A percentile compares a stretch with the other conserved stretches of the same genome.
Conservation (phyloP, 352 stramenopile species). For the Globisporangium paddicum region DNA sequence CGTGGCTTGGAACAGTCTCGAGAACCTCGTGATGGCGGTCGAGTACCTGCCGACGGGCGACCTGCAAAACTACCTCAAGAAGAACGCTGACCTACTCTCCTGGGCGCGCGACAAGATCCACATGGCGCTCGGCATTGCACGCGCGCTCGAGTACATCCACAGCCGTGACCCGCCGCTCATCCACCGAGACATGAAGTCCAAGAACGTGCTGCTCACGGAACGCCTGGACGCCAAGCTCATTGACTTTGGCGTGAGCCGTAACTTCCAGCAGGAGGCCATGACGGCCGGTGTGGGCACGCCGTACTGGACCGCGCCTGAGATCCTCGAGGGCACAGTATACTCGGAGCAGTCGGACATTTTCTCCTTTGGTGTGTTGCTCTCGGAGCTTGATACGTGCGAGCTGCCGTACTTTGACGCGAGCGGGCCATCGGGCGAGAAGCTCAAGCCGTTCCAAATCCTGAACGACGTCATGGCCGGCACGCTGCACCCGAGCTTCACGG, state of each 20-base stretch:
- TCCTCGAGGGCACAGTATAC: constrained; percentile 23
- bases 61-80: constrained; percentile 31
- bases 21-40: constrained; percentile 51
- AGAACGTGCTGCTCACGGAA: constrained; percentile 47
- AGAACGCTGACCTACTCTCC: constrained; percentile 9
- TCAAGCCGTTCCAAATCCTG: constrained; percentile 36
- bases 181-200: constrained; percentile 49
- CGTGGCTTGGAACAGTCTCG: constrained; percentile 44
- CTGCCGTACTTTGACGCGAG: constrained; percentile 22
- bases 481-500: constrained; percentile 36
- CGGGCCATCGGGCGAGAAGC: constrained; percentile 19
- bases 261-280: constrained; percentile 14
- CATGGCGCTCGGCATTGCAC: constrained; percentile 38
- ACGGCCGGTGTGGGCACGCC: constrained; percentile 17
- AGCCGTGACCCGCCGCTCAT: constrained; percentile 36
- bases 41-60: constrained; percentile 47
- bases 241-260: constrained; percentile 51
- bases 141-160: constrained; percentile 47
- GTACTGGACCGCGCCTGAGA: constrained; percentile 19
- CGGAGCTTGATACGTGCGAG: constrained; percentile 45
- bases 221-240: constrained; percentile 41
- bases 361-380: constrained; percentile 26
- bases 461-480: constrained; percentile 35
- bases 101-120: constrained; percentile 30
- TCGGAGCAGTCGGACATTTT: constrained; percentile 28